These are phyloP conservation scores for Colletotrichum salicis DNA, from an alignment of 2,329 filamentous ascomycete species.

Conservation along the genomic window DNA sequence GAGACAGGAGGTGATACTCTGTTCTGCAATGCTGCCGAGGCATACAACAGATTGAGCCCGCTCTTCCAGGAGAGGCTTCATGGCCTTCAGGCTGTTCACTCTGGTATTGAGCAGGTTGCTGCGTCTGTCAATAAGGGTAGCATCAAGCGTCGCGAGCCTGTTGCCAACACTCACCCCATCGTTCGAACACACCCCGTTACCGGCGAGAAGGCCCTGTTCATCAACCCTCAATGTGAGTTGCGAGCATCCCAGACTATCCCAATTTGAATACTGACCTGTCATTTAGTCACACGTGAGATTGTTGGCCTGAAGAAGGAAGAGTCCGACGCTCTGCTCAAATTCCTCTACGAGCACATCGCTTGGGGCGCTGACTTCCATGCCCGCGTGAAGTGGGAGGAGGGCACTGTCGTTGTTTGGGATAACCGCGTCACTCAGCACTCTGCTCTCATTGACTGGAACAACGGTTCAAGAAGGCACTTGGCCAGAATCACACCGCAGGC, in stretches of 20 bases:
- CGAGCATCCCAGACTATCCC: fast-evolving
- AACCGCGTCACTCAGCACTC: conserved; percentile 34
- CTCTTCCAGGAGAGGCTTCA: conserved; percentile 71
- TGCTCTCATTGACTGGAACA: conserved; percentile 33
- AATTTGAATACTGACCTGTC: not conserved
- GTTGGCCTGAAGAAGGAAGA: conserved; percentile 34
- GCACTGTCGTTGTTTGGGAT: conserved; percentile 33
- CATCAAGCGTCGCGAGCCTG: conserved; percentile 35
- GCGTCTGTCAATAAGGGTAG: conserved; percentile 32
- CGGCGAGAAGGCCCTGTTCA: conserved; percentile 31
- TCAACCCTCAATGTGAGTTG: conserved; percentile 33
- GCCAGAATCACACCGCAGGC: conserved; percentile 34
- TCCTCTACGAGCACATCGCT: conserved; percentile 34
- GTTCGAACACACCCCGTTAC: conserved; percentile 33
- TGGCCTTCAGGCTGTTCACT: conserved; percentile 33
- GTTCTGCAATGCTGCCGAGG: conserved; percentile 82
- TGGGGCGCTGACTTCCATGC: conserved; percentile 34
- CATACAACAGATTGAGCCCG: conserved; percentile 83
- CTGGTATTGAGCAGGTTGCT: conserved; percentile 30
- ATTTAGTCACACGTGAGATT: conserved; percentile 28
- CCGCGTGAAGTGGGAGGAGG: conserved; percentile 35
- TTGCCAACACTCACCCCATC: conserved; percentile 31
- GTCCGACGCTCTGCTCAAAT: conserved; percentile 32
- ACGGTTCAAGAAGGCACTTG: conserved; percentile 31
- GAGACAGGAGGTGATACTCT: conserved; percentile 85